These are phyloP conservation scores for Dactylellina cionopaga DNA, from an alignment of 2,329 filamentous ascomycete species.

Conservation along the genomic window DNA sequence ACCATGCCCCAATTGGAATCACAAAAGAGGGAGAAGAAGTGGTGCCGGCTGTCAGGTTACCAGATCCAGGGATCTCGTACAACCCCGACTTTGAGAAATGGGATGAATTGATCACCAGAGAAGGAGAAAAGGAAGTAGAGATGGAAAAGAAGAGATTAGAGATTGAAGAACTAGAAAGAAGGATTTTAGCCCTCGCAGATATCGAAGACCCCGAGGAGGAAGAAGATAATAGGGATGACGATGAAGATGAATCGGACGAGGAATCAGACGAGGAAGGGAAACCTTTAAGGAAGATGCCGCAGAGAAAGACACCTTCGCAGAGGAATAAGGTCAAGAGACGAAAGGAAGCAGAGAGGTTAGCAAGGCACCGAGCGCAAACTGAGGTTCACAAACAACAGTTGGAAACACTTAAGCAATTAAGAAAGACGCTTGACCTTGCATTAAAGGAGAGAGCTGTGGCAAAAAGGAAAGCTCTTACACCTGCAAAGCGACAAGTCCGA, in stretches of 20 bases:
- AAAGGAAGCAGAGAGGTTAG: slow-evolving; percentile 83
- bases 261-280: slow-evolving; percentile 56
- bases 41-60: slow-evolving; percentile 80
- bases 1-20: slow-evolving; percentile 80
- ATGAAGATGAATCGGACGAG: slow-evolving; percentile 67
- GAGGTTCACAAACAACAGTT: slow-evolving; percentile 78
- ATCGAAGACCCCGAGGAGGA: slow-evolving; percentile 75
- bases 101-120: slow-evolving; percentile 76
- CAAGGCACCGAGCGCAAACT: slow-evolving; percentile 78
- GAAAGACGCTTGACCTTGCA: slow-evolving; percentile 67
- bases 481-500: slow-evolving; percentile 59
- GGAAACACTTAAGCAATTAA: slow-evolving; percentile 76
- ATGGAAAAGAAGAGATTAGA: slow-evolving; percentile 55
- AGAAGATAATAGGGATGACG: slow-evolving; percentile 91
- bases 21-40: slow-evolving; percentile 78
- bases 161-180: slow-evolving; percentile 57
- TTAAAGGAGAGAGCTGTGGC: slow-evolving; percentile 53
- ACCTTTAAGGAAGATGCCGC: slow-evolving; percentile 70
- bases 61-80: slow-evolving; percentile 86
- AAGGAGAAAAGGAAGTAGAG: slow-evolving; percentile 66
- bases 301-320: slow-evolving; percentile 73
- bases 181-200: slow-evolving; percentile 64
- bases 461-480: slow-evolving; percentile 66
- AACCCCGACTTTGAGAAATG: slow-evolving; percentile 91
- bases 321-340: slow-evolving; percentile 87